phyloP scores from a whole-genome alignment of 768 basidiomycete genomes.

The Leccinum broughii region DNA sequence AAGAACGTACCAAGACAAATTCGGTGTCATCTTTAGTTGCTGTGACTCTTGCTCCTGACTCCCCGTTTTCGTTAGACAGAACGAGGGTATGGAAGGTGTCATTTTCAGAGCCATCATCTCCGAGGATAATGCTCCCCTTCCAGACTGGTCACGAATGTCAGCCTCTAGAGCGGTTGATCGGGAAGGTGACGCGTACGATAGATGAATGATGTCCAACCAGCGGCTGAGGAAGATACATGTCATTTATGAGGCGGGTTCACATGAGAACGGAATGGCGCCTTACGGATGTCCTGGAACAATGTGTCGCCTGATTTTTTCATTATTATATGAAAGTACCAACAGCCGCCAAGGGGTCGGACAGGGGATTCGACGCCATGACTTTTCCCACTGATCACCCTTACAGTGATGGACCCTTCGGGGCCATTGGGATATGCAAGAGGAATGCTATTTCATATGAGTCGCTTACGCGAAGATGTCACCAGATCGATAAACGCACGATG shows the following conservation, averaged over 20 bases:
- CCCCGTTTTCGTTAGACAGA: constrained; percentile 56
- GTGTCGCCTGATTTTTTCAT: constrained; percentile 57
- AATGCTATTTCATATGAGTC: constrained; percentile 45
- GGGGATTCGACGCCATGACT: constrained; percentile 86
- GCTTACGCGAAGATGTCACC: neutral
- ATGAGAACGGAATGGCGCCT: constrained; percentile 27
- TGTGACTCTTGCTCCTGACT: constrained; percentile 70
- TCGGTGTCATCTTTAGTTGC: constrained; percentile 64
- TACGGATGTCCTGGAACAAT: constrained; percentile 84
- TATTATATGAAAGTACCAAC: constrained; percentile 86
- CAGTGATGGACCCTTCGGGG: constrained; percentile 59
- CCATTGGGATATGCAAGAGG: constrained; percentile 75
- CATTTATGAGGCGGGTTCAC: neutral
- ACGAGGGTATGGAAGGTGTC: constrained; percentile 79
- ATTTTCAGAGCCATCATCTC: constrained; percentile 46
- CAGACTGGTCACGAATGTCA: constrained; percentile 27
- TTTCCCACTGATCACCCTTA: constrained; percentile 89
- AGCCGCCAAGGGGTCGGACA: constrained; percentile 88
- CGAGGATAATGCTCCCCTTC: constrained; percentile 63
- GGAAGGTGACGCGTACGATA: constrained; percentile 57
- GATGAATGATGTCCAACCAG: constrained; percentile 88
- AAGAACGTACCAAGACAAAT: constrained; percentile 61
- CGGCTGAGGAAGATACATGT: constrained; percentile 41
- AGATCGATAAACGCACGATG: constrained; percentile 43
- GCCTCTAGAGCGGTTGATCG: neutral